These are phyloP conservation scores for Aspergillus vadensis DNA, from an alignment of 2,329 filamentous ascomycete species.

Conservation along the genomic window DNA sequence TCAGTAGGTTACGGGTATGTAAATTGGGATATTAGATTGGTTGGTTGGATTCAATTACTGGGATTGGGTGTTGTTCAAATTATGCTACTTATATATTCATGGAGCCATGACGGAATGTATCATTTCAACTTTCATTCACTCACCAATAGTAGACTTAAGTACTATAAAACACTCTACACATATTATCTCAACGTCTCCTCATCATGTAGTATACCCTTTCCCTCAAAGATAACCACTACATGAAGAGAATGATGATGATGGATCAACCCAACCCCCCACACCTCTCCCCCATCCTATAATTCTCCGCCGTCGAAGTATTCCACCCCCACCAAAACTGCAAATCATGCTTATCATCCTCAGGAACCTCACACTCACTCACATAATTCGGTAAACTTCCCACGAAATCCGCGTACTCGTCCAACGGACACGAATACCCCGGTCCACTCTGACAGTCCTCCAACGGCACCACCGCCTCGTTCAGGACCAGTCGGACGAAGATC, in stretches of 20 bases:
- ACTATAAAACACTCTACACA: too few species aligned
- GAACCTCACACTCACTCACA: background rate
- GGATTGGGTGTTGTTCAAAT: background rate
- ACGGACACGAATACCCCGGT: constrained; percentile 23
- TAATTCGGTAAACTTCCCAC: constrained; percentile 15
- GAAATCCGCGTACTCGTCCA: constrained; percentile 17
- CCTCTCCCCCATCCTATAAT: background rate
- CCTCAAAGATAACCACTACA: too few species aligned
- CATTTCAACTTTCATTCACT: background rate
- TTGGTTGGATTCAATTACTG: background rate
- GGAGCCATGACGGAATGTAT: background rate
- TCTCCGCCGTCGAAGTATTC: background rate
- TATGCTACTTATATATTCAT: background rate
- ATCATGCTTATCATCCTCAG: background rate
- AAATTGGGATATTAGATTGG: background rate
- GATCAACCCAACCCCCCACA: constrained; percentile 3
- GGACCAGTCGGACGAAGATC: constrained; percentile 22
- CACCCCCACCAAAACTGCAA: constrained; percentile 1
- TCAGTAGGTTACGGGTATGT: constrained; percentile 38
- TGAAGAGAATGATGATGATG: too few species aligned
- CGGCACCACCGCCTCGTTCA: constrained; percentile 28
- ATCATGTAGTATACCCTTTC: too few species aligned
- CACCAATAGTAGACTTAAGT: background rate
- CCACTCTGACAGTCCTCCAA: constrained; percentile 19
- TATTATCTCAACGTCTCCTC: background rate